Base-by-base conservation (phyloP, 768 basidiomycete genomes). In the Mycena rebaudengoi region DNA sequence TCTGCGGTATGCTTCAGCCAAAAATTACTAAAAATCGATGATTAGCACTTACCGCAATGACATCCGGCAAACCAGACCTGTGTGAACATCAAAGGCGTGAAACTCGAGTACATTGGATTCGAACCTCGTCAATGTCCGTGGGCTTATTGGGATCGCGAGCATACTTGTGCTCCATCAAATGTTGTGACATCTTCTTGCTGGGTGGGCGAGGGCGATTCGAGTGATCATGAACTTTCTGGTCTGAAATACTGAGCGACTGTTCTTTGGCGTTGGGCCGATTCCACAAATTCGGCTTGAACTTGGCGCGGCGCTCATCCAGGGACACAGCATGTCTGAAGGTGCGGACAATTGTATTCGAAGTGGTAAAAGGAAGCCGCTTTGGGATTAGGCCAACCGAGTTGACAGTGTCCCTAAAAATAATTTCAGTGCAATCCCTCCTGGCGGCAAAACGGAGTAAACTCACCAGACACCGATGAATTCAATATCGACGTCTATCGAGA, bases 391-490 rank as follows among this genome's bases (percentile, higher is more conserved):
- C 86, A 10, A 87, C 85, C 0, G 85, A 85, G 20, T 80, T 80
- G 26, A 88, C 86, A 0, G 85, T 87, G 66, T 88, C 86, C 85
- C 85, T 86, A 52, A 28, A 14, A 32, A 4, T 51, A 40, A 32
- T 26, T 11, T 43, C 20, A 37, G 32, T 48, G 26, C 70, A 23
- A 63, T 18, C 23, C 20, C 28, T 11, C n/a, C 7, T 23, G 2
- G 16, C 37, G 18, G n/a, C 28, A 18, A 2, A 35, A 33, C 16
- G 14, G 14, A 25, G 7, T 5, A 5, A 23, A 68, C 74, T 35
- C 58, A 85, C 85, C 84, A 86, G 12, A 83, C 81, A 1, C 86
- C 86, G 25, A 87, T 74, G 45, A 87, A 87, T 33, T 86, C 82
- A 7, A 86, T 79, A 23, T 71, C 64, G 1, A 83, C 76, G 35